These are phyloP conservation scores for button mushroom (Agaricus bisporus) DNA, from an alignment of 768 basidiomycete genomes.

Conservation along the genomic window DNA sequence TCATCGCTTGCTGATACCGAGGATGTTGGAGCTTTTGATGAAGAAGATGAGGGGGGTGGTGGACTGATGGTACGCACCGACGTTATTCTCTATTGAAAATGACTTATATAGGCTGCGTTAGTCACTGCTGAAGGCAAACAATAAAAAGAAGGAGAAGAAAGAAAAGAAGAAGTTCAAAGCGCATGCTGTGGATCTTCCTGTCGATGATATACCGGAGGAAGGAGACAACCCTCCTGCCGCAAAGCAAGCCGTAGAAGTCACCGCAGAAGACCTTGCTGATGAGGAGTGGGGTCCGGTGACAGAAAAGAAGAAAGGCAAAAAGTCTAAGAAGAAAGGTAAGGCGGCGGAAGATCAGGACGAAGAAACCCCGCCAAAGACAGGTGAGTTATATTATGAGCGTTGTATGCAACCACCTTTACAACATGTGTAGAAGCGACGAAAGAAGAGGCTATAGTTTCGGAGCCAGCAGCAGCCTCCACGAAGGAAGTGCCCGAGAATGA, in stretches of 20 bases:
- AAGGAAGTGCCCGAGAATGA: slow-evolving; percentile 32
- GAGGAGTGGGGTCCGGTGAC: slow-evolving; percentile 66
- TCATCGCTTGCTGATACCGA: slow-evolving; percentile 38
- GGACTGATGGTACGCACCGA: slow-evolving; percentile 61
- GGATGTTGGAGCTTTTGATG: slow-evolving; percentile 35
- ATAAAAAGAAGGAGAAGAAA: slow-evolving; percentile 42
- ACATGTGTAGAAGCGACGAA: slow-evolving; percentile 10
- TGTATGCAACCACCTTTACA: background rate
- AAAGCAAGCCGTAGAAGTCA: slow-evolving; percentile 43
- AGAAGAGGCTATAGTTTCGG: slow-evolving; percentile 16
- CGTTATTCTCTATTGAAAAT: background rate
- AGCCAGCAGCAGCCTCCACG: slow-evolving; percentile 19
- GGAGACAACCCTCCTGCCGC: slow-evolving; percentile 21
- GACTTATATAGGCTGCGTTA: slow-evolving; percentile 18
- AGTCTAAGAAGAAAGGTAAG: slow-evolving; percentile 49
- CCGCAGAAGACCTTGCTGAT: slow-evolving; percentile 70
- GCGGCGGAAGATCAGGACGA: slow-evolving; percentile 32
- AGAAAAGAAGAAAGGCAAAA: slow-evolving; percentile 56
- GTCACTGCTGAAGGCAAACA: slow-evolving; percentile 57
- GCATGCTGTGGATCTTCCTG: slow-evolving; percentile 23
- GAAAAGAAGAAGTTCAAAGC: slow-evolving; percentile 49
- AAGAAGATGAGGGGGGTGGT: slow-evolving; percentile 64
- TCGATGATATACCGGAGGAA: slow-evolving; percentile 15
- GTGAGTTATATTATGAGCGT: background rate
- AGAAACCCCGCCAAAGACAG: slow-evolving; percentile 1